Evolutionary conservation across 352 stramenopile species (phyloP).

Genomic region (Pythium scleroteichum): DNA sequence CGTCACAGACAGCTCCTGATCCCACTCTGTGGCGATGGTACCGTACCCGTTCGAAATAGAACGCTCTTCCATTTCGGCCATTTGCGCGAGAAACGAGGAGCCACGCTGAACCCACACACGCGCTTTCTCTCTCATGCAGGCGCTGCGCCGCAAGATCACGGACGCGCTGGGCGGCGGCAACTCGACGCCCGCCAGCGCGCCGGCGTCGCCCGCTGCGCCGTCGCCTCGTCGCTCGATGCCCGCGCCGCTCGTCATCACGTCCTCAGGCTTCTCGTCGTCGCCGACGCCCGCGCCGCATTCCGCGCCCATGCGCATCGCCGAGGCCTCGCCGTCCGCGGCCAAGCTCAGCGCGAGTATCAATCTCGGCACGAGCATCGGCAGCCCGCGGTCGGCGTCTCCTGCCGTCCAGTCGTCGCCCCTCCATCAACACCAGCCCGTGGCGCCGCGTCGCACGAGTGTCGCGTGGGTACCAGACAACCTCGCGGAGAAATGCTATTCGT

Average conservation of each 20-base stretch:
- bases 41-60: neutral
- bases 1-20: neutral
- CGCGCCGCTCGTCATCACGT: conserved; percentile 14
- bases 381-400: conserved; percentile 3
- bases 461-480: conserved; percentile 85
- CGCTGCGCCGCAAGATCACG: conserved; percentile 19
- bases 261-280: conserved; percentile 1
- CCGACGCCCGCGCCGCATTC: neutral
- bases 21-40: neutral
- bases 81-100: conserved; percentile 1
- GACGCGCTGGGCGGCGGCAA: conserved; percentile 14
- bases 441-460: conserved; percentile 47
- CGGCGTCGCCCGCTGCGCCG: conserved; percentile 3
- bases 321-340: conserved; percentile 3
- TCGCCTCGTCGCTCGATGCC: neutral
- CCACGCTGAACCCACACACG: conserved; percentile 10
- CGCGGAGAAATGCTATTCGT: conserved; percentile 76
- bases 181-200: neutral
- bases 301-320: neutral
- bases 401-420: conserved; percentile 20
- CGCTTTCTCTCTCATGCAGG: conserved; percentile 14
- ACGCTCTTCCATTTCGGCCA: neutral
- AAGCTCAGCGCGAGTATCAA: conserved; percentile 7
- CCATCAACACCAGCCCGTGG: conserved; percentile 31
- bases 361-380: conserved; percentile 18